Conservation (phyloP, 2,329 filamentous ascomycete genomes). For the Neopestalotiopsis clavispora region DNA sequence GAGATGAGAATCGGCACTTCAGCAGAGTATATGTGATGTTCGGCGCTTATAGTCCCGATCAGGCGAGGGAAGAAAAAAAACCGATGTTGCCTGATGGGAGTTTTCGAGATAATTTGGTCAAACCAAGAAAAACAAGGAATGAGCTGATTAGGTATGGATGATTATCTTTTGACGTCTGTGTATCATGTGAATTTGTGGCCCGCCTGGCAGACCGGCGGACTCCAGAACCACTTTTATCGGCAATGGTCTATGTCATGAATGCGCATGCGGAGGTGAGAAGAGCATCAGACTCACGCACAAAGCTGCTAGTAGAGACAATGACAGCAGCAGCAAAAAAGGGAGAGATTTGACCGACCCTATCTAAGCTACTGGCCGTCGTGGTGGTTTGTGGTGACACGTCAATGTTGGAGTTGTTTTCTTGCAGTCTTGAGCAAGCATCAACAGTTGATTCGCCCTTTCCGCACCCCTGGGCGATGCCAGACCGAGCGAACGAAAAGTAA, state of each 20-base stretch:
- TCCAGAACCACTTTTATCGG: slow-evolving; percentile 14
- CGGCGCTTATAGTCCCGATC: not conserved
- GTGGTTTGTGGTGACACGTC: slow-evolving; percentile 29
- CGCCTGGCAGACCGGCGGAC: not conserved
- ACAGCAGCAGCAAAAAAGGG: slow-evolving; percentile 21
- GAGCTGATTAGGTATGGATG: slow-evolving; percentile 3
- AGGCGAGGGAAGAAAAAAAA: not conserved
- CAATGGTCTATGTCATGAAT: slow-evolving; percentile 16
- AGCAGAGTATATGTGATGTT: not conserved
- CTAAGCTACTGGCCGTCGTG: slow-evolving; percentile 22
- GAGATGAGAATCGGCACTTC: not conserved
- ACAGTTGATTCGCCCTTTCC: slow-evolving; percentile 22
- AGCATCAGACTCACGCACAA: slow-evolving; percentile 18
- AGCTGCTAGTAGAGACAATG: slow-evolving; percentile 15
- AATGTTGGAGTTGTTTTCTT: slow-evolving; percentile 21
- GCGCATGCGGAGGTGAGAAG: slow-evolving; percentile 12
- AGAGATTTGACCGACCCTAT: slow-evolving; percentile 25
- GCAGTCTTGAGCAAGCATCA: slow-evolving; percentile 19
- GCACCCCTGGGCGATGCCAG: slow-evolving; percentile 10
- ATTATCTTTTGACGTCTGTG: slow-evolving; percentile 9
- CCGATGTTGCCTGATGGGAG: not conserved
- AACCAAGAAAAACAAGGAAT: slow-evolving; percentile 2
- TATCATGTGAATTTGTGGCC: slow-evolving; percentile 11
- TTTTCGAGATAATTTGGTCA: not conserved
- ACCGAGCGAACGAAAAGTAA: slow-evolving; percentile 16